Evolutionary conservation across 805 yeast genomes (phyloP).

Genomic region (Candida germanica): DNA sequence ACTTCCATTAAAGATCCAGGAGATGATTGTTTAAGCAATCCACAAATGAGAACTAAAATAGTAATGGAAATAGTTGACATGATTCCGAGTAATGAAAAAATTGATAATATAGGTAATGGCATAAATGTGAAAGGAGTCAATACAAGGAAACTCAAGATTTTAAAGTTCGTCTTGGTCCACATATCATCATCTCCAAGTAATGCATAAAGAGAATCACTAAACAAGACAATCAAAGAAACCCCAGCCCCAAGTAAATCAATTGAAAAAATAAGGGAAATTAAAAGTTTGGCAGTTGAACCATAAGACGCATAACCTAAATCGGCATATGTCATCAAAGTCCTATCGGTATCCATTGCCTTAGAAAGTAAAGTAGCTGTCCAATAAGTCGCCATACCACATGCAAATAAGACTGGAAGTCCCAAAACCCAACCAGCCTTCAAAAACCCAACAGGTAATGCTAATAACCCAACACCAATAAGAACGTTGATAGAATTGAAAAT

Average conservation of each 20-base stretch:
- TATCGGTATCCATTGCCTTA: conserved; percentile 75
- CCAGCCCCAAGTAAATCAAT: conserved; percentile 79
- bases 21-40: conserved; percentile 51
- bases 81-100: conserved; percentile 25
- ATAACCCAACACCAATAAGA: conserved; percentile 64
- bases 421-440: conserved; percentile 62
- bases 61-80: conserved; percentile 50
- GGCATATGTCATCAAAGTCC: conserved; percentile 79
- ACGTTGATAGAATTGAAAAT: conserved; percentile 72
- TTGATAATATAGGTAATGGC: conserved; percentile 70
- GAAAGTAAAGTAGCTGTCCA: conserved; percentile 77
- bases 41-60: conserved; percentile 55
- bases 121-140: conserved; percentile 80
- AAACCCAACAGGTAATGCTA: conserved; percentile 65
- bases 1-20: conserved; percentile 76
- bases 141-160: conserved; percentile 62
- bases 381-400: conserved; percentile 66
- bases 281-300: conserved; percentile 70
- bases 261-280: conserved; percentile 72
- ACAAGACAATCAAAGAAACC: conserved; percentile 73
- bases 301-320: conserved; percentile 86
- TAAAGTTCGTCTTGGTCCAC: conserved; percentile 51
- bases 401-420: conserved; percentile 56
- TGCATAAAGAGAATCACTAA: conserved; percentile 81
- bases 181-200: conserved; percentile 40